Base-by-base conservation (phyloP, 768 basidiomycete genomes). In the Sistotremastrum niveocremeum region DNA sequence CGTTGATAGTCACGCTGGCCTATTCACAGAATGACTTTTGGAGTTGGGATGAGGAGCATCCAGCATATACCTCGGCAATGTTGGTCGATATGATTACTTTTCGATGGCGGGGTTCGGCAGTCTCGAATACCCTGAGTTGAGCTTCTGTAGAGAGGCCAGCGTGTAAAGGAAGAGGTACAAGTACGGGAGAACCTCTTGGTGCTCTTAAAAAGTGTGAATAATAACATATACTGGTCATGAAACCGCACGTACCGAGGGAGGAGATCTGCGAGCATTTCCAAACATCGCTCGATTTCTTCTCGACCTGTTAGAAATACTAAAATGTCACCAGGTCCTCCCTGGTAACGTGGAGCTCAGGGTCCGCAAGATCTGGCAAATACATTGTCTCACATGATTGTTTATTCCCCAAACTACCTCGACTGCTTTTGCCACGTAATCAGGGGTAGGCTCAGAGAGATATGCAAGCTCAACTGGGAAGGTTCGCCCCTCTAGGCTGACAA, bases 1-100 rank as follows among this genome's bases (percentile, higher is more conserved):
- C 91, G 37, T 97, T 89, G 47, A 99, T 97, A 1, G 95, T 99
- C 28, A 99, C 84, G 58, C 87, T 91, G 10, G 95, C 93, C 86
- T 88, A 47, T 28, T 36, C 31, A 20, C 20, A 20, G 20, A 20
- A 20, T 20, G 20, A 20, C 20, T 20, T 20, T 20, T 20, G 20
- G 20, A 20, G 20, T 20, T 20, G 20, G 20, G 20, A 20, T 20
- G 20, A 20, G 20, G 20, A 20, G 20, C 20, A 20, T 20, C 30
- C 10, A 4, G 11, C 29, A 44, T 63, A 28, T 51, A 82, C 85
- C 64, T 99, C 95, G 10, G 95, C 95, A 42, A 98, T 93, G 59
- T 99, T 99, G 0, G 95, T 99, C 3, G 87, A 74, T 31, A 95
- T 74, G 44, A 99, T 80, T 44, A 95, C 81, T 61, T 98, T 99